These are phyloP conservation scores for Neofusicoccum sp. DNA, from an alignment of 2,329 filamentous ascomycete genomes.

Conservation along the genomic window DNA sequence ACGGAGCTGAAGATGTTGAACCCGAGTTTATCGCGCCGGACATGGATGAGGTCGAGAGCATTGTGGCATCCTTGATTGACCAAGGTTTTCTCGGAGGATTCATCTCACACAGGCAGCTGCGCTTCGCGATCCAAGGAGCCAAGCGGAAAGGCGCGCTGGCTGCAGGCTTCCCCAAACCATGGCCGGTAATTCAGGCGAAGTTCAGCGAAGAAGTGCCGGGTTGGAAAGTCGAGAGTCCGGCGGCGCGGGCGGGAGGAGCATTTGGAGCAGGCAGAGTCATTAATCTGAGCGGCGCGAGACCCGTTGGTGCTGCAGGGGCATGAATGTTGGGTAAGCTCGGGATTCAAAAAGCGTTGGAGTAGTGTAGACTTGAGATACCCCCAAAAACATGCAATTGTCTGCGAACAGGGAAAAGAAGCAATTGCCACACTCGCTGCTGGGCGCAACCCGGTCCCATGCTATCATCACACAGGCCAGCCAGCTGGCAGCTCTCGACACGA, in stretches of 20 bases:
- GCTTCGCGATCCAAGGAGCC: constrained; percentile 80
- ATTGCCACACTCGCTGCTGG: neutral
- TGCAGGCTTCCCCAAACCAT: constrained; percentile 75
- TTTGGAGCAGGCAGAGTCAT: constrained; percentile 55
- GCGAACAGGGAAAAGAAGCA: neutral
- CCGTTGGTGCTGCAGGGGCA: constrained; percentile 30
- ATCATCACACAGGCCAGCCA: neutral
- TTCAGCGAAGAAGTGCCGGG: constrained; percentile 63
- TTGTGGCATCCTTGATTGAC: constrained; percentile 72
- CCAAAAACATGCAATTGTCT: neutral
- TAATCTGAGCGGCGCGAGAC: constrained; percentile 55
- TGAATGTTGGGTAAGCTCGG: neutral
- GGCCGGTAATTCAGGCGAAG: constrained; percentile 63
- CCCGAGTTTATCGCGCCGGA: constrained; percentile 41
- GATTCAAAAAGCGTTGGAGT: neutral
- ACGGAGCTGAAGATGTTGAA: constrained; percentile 30
- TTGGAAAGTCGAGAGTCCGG: constrained; percentile 59
- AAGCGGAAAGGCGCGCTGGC: constrained; percentile 56
- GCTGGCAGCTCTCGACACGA: neutral
- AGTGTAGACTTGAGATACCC: neutral
- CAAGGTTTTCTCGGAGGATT: constrained; percentile 83
- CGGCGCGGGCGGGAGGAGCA: constrained; percentile 21
- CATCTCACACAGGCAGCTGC: constrained; percentile 70
- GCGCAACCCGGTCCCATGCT: neutral
- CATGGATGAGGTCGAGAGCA: constrained; percentile 69